Conservation (phyloP, 306 rosid genomes). For the Quercus bicolor region DNA sequence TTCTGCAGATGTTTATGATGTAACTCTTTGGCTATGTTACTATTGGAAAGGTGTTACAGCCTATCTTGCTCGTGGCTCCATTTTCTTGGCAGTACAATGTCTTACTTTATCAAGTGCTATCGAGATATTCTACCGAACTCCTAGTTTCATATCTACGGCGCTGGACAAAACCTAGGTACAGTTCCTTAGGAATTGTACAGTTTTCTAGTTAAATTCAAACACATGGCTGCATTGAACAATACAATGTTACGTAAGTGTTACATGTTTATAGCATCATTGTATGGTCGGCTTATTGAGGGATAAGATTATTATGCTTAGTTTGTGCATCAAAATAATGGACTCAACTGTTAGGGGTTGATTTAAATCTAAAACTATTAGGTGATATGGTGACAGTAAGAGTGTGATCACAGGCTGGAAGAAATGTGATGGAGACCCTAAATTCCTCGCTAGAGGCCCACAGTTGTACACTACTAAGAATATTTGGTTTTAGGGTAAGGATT, state of each 20-base stretch:
- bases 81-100: not conserved
- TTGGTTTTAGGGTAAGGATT: no score
- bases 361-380: no score
- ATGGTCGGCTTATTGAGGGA: not conserved
- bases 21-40: not conserved
- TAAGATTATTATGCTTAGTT: not conserved
- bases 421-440: not conserved
- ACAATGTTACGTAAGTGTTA: no score
- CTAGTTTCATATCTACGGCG: no score
- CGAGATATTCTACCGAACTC: not conserved
- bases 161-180: no score
- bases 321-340: not conserved
- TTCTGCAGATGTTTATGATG: not conserved
- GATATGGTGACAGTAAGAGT: not conserved
- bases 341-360: not conserved
- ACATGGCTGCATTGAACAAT: no score
- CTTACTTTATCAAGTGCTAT: not conserved
- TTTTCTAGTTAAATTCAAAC: no score
- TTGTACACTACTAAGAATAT: not conserved
- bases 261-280: not conserved
- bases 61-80: not conserved
- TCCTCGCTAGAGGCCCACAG: not conserved
- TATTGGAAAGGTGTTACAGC: not conserved
- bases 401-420: not conserved
- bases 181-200: no score